Conservation (phyloP, 139 green algal genomes). For the Chlamydomonas incerta region DNA sequence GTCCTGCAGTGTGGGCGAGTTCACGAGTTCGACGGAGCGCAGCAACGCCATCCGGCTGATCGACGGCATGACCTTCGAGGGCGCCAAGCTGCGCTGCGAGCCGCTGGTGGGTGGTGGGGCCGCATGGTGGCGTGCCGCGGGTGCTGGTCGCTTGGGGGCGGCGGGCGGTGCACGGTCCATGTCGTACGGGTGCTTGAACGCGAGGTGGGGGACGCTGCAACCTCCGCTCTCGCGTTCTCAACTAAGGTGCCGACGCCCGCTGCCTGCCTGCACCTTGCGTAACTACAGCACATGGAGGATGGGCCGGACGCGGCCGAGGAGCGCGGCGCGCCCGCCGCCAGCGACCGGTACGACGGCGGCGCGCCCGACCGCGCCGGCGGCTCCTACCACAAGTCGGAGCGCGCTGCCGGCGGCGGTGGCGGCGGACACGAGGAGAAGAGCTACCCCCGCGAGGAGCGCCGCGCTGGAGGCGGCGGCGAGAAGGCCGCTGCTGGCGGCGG, state of each 20-base stretch:
- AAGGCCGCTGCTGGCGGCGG: background rate
- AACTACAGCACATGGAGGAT: no score
- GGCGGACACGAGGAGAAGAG: background rate
- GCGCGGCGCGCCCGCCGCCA: no score
- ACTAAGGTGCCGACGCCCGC: no score
- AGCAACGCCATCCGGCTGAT: background rate
- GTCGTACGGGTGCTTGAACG: background rate
- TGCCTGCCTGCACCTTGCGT: no score
- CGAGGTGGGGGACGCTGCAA: no score
- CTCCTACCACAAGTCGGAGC: background rate
- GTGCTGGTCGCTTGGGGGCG: no score
- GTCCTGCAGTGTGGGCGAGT: constrained; percentile 32
- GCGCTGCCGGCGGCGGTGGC: background rate
- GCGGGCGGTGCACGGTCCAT: background rate
- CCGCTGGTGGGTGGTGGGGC: constrained; percentile 28
- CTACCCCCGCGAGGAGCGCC: background rate
- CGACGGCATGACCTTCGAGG: constrained; percentile 3
- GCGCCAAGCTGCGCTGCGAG: constrained; percentile 2
- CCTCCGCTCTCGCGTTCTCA: no score
- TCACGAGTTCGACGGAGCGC: background rate
- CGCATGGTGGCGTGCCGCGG: no score
- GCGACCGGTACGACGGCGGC: background rate
- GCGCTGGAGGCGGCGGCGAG: background rate
- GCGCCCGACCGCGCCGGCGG: background rate
- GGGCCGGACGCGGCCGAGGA: no score